Conservation (phyloP, 2,329 filamentous ascomycete genomes). For the Fusarium sp. region DNA sequence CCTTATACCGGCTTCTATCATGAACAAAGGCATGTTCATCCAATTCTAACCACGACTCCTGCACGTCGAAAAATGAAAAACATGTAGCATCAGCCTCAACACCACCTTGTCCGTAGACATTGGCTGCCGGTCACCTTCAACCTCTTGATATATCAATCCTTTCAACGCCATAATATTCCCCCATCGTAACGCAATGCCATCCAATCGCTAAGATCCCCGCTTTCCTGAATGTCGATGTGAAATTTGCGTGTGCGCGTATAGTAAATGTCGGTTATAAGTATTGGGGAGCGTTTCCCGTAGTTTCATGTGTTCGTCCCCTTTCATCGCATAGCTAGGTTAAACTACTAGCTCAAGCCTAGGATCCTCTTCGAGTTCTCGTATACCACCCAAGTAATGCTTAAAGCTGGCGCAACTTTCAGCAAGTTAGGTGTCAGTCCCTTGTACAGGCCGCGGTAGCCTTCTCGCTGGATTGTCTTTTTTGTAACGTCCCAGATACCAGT, state of each 20-base stretch:
- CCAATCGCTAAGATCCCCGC: constrained; percentile 48
- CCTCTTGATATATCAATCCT: constrained; percentile 44
- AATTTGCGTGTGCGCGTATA: constrained; percentile 34
- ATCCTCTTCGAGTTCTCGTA: constrained; percentile 91
- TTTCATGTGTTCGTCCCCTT: constrained; percentile 14
- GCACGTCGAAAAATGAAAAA: constrained; percentile 42
- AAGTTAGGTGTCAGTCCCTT: constrained; percentile 96
- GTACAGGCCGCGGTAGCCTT: constrained; percentile 90
- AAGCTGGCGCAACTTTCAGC: constrained; percentile 94
- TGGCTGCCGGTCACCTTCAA: constrained; percentile 16
- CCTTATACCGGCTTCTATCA: constrained; percentile 40
- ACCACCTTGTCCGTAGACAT: constrained; percentile 14
- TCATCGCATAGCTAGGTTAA: constrained; percentile 3
- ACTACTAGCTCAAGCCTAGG: constrained; percentile 65
- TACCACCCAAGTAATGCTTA: constrained; percentile 95
- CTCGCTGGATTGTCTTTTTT: constrained; percentile 83
- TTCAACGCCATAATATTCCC: constrained; percentile 45
- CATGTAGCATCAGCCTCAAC: constrained; percentile 15
- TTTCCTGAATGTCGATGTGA: constrained; percentile 48
- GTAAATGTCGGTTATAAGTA: constrained; percentile 32
- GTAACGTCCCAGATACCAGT: constrained; percentile 93
- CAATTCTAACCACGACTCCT: constrained; percentile 49
- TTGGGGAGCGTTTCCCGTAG: background rate
- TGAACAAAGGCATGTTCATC: constrained; percentile 40
- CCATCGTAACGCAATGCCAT: constrained; percentile 47